Evolutionary conservation across 345 rosid species (phyloP), one percentile per base, ranked within the genome.

Genomic region (Populus euphratica): DNA sequence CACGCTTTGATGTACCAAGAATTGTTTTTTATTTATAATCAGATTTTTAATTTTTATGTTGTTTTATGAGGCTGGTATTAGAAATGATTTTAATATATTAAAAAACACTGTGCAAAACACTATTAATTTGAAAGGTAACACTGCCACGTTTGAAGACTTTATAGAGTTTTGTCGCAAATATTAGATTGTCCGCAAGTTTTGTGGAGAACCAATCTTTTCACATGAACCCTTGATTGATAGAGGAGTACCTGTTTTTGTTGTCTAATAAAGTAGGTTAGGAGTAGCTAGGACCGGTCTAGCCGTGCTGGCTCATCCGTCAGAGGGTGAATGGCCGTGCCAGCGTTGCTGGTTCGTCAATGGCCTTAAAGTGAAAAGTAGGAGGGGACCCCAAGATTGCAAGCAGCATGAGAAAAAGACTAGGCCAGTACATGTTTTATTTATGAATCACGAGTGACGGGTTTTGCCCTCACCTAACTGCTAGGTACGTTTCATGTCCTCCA

Each of bases 1-100:
- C 6, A 50, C 2, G 1, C 56, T 16, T 50, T 4, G 11, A 21
- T 20, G 27, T 0, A 9, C 10, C 0, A 0, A 1, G 4, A 54
- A 21, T 16, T 16, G 5, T 9, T 16, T 18, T 5, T 18, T 54
- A 0, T 10, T n/a, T 8, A 11, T 9, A 0, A 54, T 54, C 2
- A 25, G n/a, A 8, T 8, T 21, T 54, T 33, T 33, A 33, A 33
- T 4, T 33, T 33, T 33, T 33, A 33, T 33, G 0, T 4, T 33
- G 5, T 33, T 4, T 33, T 33, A 33, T 4, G 3, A 33, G 5
- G 5, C 2, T 0, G 0, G 36, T 33, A 33, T 4, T 33, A 4
- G 36, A 33, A 33, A 33, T 33, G 36, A 33, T 33, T 33, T 33
- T 33, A 33, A 33, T 33, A 33, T 33, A 33, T 33, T 4, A 4